A percentile compares a stretch with the other conserved stretches of the same genome.
Evolutionary conservation across 225 moss, liverwort and hornwort genomes (phyloP).

Genomic region (Asterella californica): DNA sequence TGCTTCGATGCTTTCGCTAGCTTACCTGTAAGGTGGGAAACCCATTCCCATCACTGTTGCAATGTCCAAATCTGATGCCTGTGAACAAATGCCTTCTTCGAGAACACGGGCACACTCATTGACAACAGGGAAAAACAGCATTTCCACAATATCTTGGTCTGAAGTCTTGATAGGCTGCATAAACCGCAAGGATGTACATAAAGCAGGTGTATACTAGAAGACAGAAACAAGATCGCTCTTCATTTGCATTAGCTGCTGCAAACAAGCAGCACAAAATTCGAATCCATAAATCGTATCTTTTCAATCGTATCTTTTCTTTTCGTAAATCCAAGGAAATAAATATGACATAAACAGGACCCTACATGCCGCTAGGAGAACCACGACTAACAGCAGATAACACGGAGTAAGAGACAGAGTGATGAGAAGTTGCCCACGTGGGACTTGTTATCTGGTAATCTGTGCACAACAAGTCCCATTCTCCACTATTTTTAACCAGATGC

Average conservation of each 20-base stretch:
- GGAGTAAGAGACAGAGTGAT: no score
- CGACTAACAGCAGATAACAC: no score
- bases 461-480: not conserved
- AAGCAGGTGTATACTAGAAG: no score
- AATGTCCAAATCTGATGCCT: conserved; percentile 90
- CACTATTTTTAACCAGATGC: no score
- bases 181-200: not conserved
- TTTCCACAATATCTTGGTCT: conserved; percentile 91
- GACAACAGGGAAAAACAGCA: conserved; percentile 91
- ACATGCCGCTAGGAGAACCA: not conserved
- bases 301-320: no score
- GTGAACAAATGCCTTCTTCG: conserved; percentile 73
- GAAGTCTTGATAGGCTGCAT: conserved; percentile 69
- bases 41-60: conserved; percentile 97
- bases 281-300: no score
- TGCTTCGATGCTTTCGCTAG: not conserved
- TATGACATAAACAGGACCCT: no score
- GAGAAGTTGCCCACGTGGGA: no score
- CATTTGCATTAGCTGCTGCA: not conserved
- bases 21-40: conserved; percentile 92
- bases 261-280: not conserved
- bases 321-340: no score
- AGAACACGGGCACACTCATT: conserved; percentile 92
- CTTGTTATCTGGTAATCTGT: no score
- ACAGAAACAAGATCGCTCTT: no score